Base-by-base conservation (phyloP, 306 rosid genomes). In the Vigna reflexopilosa region DNA sequence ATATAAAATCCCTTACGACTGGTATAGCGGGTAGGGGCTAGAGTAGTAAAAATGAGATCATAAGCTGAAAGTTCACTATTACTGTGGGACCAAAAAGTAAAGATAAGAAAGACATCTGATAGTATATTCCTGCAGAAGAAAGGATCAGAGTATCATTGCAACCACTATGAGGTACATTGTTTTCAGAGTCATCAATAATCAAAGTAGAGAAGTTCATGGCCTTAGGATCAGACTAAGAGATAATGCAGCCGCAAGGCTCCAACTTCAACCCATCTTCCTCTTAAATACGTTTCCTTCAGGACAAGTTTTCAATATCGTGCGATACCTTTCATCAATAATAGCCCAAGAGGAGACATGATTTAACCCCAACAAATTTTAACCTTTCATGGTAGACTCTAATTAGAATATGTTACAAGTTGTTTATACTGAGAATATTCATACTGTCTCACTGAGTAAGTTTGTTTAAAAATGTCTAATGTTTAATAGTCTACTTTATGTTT, bases 341-440 rank as follows among this genome's bases (percentile, higher is more conserved):
- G 50, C 50, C 66, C 15, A 36, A 1, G 20, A 48, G 49, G 58
- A 67, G 70, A 15, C 12, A 66, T 14, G 13, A 61, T 22, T 45
- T 48, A 26, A 22, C 67, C 68, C 69, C 68, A 47, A 34, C 8
- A 73, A 65, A 30, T 16, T 55, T 54, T 24, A 57, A 75, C 1
- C 26, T 65, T 9, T 28, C 15, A 55, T 55, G 80, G 67, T 32
- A 45, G 47, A 51, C 30, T 73, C 75, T 34, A 45, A 67, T 57
- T 30, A 66, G 26, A 75, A 47, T 45, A 45, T 12, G 55, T 10
- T 74, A 45, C 34, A 20, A 19, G 32, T 57, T 24, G 54, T 36
- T 36, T 36, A 36, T 36, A 36, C 1, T 6, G 9, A 36, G 42
- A 36, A 36, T 36, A 36, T 36, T 36, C 9, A 6, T 6, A 36